A percentile compares a stretch with the other conserved stretches of the same genome.
phyloP scores from a whole-genome alignment of 345 rosid genomes.

The Cardamine chenopodiifolia region DNA sequence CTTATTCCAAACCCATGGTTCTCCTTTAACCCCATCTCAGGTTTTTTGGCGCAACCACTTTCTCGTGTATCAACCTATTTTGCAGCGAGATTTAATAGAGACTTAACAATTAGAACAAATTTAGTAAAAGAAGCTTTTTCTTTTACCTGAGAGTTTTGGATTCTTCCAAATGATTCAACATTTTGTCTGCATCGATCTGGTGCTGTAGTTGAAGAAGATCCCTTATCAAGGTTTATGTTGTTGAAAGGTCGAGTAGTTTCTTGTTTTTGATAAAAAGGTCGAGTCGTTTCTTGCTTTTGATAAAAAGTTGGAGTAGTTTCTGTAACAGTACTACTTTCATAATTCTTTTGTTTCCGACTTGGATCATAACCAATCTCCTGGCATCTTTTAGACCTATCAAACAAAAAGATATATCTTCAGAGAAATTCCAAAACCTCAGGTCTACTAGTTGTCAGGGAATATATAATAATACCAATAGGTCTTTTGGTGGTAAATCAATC shows the following conservation, averaged over 20 bases:
- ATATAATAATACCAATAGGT: conserved; percentile 51
- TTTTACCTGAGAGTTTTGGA: conserved; percentile 7
- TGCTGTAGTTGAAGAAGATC: conserved; percentile 14
- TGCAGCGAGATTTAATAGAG: conserved; percentile 9
- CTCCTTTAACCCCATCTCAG: not conserved
- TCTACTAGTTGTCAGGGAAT: not conserved
- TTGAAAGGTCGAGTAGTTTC: conserved; percentile 4
- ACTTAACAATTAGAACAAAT: not conserved
- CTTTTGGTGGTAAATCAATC: conserved; percentile 54
- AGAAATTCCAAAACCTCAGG: conserved; percentile 5
- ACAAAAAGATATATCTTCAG: conserved; percentile 9
- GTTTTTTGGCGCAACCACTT: not conserved
- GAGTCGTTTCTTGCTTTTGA: not conserved
- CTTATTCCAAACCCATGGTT: conserved; percentile 26
- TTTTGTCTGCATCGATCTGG: not conserved
- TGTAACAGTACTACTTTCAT: not conserved
- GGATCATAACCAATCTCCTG: conserved; percentile 69
- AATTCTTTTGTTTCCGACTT: conserved; percentile 40
- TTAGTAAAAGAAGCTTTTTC: not conserved
- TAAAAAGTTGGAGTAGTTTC: conserved; percentile 9
- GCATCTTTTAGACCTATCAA: conserved; percentile 55
- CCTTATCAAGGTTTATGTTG: not conserved
- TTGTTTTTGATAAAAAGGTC: not conserved
- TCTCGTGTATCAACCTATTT: conserved; percentile 13
- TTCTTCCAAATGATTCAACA: conserved; percentile 7